Conservation (phyloP, 2,329 filamentous ascomycete species). For the Madurella mycetomatis region DNA sequence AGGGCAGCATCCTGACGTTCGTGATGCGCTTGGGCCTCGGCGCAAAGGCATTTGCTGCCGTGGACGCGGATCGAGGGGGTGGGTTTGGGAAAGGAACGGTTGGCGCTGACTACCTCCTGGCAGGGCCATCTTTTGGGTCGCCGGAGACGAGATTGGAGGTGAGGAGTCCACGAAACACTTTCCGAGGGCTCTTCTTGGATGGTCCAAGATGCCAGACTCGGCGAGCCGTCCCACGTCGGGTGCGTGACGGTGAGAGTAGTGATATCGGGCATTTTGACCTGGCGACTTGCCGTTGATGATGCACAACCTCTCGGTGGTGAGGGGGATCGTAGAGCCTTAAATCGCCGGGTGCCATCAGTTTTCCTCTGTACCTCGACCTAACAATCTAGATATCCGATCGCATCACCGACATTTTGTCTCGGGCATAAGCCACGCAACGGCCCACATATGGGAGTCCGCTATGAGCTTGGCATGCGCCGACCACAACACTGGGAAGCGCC, state of each 20-base stretch:
- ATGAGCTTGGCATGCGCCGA: conserved; percentile 10
- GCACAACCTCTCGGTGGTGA: neutral
- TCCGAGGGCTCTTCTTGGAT: conserved; percentile 7
- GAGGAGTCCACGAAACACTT: conserved; percentile 8
- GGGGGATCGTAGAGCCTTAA: too few relatives aligned
- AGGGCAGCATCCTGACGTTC: conserved; percentile 15
- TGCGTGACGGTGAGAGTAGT: conserved; percentile 6
- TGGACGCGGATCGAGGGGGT: conserved; percentile 21
- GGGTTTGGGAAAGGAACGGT: conserved; percentile 1
- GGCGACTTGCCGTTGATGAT: neutral
- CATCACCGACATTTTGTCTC: conserved; percentile 1
- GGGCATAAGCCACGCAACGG: neutral
- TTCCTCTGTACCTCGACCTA: too few relatives aligned
- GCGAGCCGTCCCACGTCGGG: neutral
- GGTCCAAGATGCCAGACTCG: neutral
- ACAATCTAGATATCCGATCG: too few relatives aligned
- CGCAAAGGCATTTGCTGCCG: conserved; percentile 19
- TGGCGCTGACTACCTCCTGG: conserved; percentile 20
- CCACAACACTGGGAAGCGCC: conserved; percentile 14
- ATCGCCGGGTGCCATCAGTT: too few relatives aligned
- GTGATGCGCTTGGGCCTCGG: neutral
- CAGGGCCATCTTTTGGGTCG: conserved; percentile 14
- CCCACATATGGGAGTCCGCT: neutral
- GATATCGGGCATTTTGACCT: neutral
- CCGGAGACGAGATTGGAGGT: conserved; percentile 6